These are phyloP conservation scores for Cryptococcus sp. DNA, from an alignment of 1,284 basidiomycete species.

Conservation along the genomic window DNA sequence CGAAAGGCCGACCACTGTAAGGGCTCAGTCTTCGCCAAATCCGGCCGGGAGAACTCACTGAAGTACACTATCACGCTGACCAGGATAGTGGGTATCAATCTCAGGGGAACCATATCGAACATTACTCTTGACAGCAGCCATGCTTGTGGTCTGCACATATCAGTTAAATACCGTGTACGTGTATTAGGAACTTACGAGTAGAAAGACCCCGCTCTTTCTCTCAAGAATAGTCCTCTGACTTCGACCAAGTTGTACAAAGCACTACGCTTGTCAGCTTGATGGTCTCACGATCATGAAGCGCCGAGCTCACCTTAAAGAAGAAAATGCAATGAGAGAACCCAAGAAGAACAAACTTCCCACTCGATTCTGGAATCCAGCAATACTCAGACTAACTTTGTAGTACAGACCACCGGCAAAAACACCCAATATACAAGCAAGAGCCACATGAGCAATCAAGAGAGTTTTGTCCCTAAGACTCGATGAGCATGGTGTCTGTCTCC, in stretches of 20 bases:
- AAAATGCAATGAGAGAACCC: slow-evolving; percentile 79
- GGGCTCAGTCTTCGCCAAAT: not conserved
- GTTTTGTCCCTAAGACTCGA: slow-evolving; percentile 64
- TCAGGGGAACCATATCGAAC: slow-evolving; percentile 78
- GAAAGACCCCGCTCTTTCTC: slow-evolving; percentile 74
- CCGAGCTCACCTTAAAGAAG: slow-evolving; percentile 57
- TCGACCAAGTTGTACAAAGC: slow-evolving; percentile 80
- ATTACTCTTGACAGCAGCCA: slow-evolving; percentile 79
- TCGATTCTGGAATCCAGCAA: slow-evolving; percentile 84
- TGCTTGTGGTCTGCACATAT: slow-evolving; percentile 60
- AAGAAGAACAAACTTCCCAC: slow-evolving; percentile 89
- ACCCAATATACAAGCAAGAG: slow-evolving; percentile 64
- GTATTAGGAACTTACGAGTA: slow-evolving; percentile 49
- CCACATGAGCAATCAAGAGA: slow-evolving; percentile 70
- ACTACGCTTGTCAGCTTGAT: slow-evolving; percentile 31
- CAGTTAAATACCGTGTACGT: not conserved
- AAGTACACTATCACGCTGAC: slow-evolving; percentile 71
- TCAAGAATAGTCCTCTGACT: slow-evolving; percentile 73
- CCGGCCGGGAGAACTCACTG: slow-evolving; percentile 34
- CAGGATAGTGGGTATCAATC: slow-evolving; percentile 76
- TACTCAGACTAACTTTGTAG: slow-evolving; percentile 68
- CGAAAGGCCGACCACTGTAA: slow-evolving; percentile 69
- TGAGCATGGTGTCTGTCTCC: not conserved
- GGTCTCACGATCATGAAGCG: not conserved
- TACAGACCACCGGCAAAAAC: slow-evolving; percentile 78